A percentile compares a stretch with the other conserved stretches of the same genome.
Evolutionary conservation across 2,329 filamentous ascomycete species (phyloP).

Genomic region (Colletotrichum destructivum): DNA sequence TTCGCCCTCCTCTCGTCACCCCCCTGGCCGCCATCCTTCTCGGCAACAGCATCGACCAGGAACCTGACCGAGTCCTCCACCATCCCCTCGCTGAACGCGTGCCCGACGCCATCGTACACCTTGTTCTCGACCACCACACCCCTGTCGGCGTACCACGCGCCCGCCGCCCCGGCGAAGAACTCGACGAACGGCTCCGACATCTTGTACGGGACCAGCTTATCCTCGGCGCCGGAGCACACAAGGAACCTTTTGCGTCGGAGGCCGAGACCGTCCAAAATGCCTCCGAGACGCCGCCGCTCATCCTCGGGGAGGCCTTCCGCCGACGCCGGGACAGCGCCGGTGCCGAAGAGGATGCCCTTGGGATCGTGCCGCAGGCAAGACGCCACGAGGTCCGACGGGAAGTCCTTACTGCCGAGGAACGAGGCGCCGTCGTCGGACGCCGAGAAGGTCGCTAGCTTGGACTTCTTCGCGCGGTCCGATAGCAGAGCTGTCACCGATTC

Average conservation of each 20-base stretch:
- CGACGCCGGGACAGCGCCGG: conserved; percentile 49
- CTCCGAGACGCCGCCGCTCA: conserved; percentile 61
- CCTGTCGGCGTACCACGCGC: conserved; percentile 69
- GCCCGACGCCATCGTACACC: conserved; percentile 78
- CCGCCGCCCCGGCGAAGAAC: conserved; percentile 70
- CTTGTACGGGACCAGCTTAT: conserved; percentile 81
- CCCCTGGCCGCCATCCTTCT: conserved; percentile 45
- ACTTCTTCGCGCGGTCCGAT: conserved; percentile 81
- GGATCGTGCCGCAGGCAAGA: conserved; percentile 80
- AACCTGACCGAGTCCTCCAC: conserved; percentile 76
- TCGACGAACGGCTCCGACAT: conserved; percentile 72
- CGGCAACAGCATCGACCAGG: conserved; percentile 64
- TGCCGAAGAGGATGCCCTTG: conserved; percentile 78
- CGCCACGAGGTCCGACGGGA: conserved; percentile 78
- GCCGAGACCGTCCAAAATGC: conserved; percentile 60
- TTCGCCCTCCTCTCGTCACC: conserved; percentile 47
- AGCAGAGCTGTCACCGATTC: conserved; percentile 69
- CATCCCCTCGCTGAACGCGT: conserved; percentile 80
- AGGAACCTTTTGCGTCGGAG: conserved; percentile 76
- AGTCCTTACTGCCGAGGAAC: conserved; percentile 85
- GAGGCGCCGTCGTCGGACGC: conserved; percentile 67
- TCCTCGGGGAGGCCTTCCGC: conserved; percentile 49
- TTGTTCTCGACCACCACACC: conserved; percentile 73
- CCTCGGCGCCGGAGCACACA: conserved; percentile 75
- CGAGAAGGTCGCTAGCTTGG: conserved; percentile 75